Evolutionary conservation across 2,329 filamentous ascomycete genomes (phyloP).

Genomic region (Aspergillus ochraceus): DNA sequence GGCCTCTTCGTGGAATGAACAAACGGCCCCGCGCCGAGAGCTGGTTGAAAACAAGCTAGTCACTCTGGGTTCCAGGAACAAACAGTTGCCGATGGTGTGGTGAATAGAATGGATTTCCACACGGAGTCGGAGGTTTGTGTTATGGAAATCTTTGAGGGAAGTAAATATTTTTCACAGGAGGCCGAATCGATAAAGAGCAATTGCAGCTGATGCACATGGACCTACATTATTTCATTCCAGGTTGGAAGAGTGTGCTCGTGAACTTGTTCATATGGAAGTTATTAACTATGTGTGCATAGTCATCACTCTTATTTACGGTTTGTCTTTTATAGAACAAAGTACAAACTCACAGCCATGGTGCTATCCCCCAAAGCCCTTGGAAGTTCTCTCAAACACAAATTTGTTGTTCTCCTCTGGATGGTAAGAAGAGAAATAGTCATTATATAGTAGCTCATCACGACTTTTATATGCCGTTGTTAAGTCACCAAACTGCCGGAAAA

Average conservation of each 20-base stretch:
- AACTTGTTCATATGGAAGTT: too few relatives aligned
- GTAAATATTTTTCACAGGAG: too few relatives aligned
- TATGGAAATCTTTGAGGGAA: background rate
- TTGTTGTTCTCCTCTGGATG: slow-evolving; percentile 18
- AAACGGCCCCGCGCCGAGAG: background rate
- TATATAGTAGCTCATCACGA: slow-evolving; percentile 26
- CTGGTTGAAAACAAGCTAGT: background rate
- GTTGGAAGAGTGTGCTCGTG: too few relatives aligned
- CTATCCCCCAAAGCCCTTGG: background rate
- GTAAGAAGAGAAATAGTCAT: slow-evolving; percentile 32
- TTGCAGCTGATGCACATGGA: too few relatives aligned
- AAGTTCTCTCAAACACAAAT: slow-evolving; percentile 19
- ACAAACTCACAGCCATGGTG: too few relatives aligned
- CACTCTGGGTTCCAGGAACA: background rate
- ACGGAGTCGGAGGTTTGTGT: too few relatives aligned
- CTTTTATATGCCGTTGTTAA: slow-evolving; percentile 18
- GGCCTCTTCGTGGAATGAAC: too few relatives aligned
- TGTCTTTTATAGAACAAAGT: too few relatives aligned
- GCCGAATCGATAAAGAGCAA: too few relatives aligned
- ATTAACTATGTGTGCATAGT: too few relatives aligned
- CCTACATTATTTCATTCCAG: too few relatives aligned
- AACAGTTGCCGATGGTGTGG: background rate
- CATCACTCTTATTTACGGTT: too few relatives aligned
- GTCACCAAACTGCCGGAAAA: slow-evolving; percentile 31
- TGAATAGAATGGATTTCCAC: background rate